A percentile compares a stretch with the other conserved stretches of the same genome.
phyloP scores from a whole-genome alignment of 1,139 yeast genomes.

The Hansenula lynferdii region DNA sequence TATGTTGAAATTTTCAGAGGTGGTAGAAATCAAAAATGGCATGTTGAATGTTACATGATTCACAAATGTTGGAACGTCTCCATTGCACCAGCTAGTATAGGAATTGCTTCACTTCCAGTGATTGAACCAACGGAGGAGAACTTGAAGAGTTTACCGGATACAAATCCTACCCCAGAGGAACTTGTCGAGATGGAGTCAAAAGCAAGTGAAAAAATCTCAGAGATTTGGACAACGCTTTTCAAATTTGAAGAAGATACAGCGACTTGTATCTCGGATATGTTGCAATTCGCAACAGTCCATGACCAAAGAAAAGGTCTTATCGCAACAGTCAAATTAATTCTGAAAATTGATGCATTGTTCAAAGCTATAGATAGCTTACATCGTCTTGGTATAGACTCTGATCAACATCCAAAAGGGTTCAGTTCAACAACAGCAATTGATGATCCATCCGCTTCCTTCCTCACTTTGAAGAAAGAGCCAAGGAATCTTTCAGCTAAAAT shows the following conservation, averaged over 20 bases:
- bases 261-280: conserved; percentile 87
- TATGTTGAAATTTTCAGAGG: conserved; percentile 91
- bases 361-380: conserved; percentile 62
- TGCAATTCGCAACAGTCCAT: conserved; percentile 76
- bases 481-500: conserved; percentile 77
- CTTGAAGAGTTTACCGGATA: conserved; percentile 10
- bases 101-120: conserved; percentile 38
- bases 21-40: conserved; percentile 97
- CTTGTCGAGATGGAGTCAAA: conserved; percentile 56
- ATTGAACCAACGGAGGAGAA: conserved; percentile 23
- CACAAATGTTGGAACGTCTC: conserved; percentile 95
- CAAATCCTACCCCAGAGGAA: conserved; percentile 42
- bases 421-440: neutral
- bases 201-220: conserved; percentile 65
- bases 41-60: conserved; percentile 98
- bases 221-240: conserved; percentile 84
- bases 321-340: conserved; percentile 70
- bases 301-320: conserved; percentile 66
- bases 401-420: conserved; percentile 2
- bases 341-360: conserved; percentile 73
- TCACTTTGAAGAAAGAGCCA: conserved; percentile 58
- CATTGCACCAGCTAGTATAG: conserved; percentile 60
- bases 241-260: conserved; percentile 94
- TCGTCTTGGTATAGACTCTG: conserved; percentile 27
- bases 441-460: conserved; percentile 3